Evolutionary conservation across 352 stramenopile genomes (phyloP).

Genomic region (Phytophthora litchii): DNA sequence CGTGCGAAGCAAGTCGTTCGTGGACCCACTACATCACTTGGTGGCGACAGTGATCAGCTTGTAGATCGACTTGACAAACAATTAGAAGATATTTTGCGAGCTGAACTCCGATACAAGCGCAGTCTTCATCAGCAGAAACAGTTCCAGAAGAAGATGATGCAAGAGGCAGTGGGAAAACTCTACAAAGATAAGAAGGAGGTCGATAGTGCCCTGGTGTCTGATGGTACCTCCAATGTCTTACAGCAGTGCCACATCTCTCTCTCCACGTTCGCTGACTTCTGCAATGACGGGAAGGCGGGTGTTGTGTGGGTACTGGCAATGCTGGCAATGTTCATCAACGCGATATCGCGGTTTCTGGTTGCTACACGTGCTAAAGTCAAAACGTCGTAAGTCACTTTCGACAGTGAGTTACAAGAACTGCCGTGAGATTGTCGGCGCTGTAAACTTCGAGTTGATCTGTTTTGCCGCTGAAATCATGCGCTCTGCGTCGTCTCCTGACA

Average conservation of each 20-base stretch:
- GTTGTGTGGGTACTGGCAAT: slow-evolving; percentile 22
- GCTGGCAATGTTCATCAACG: slow-evolving; percentile 23
- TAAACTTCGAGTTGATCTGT: slow-evolving; percentile 89
- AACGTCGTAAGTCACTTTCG: slow-evolving; percentile 6
- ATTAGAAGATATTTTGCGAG: slow-evolving; percentile 51
- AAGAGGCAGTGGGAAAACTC: slow-evolving; percentile 63
- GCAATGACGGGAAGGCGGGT: slow-evolving; percentile 27
- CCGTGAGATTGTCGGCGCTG: slow-evolving; percentile 76
- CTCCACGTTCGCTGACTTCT: slow-evolving; percentile 6
- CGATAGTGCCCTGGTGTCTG: not conserved
- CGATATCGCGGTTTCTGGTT: slow-evolving; percentile 21
- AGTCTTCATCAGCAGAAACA: slow-evolving; percentile 43
- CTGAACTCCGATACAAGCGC: slow-evolving; percentile 49
- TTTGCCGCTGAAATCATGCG: slow-evolving; percentile 79
- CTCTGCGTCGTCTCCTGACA: slow-evolving; percentile 72
- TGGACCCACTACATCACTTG: slow-evolving; percentile 12
- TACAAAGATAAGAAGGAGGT: slow-evolving; percentile 74
- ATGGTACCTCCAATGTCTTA: slow-evolving; percentile 1
- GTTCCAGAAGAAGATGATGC: slow-evolving; percentile 86
- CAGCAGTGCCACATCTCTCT: slow-evolving; percentile 17
- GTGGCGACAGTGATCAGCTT: slow-evolving; percentile 11
- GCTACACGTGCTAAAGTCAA: slow-evolving; percentile 19
- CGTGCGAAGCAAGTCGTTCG: slow-evolving; percentile 39
- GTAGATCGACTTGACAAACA: slow-evolving; percentile 51
- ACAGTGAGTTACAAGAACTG: slow-evolving; percentile 73